phyloP scores from a whole-genome alignment of 1,284 basidiomycete species.

The Puccinia horiana region DNA sequence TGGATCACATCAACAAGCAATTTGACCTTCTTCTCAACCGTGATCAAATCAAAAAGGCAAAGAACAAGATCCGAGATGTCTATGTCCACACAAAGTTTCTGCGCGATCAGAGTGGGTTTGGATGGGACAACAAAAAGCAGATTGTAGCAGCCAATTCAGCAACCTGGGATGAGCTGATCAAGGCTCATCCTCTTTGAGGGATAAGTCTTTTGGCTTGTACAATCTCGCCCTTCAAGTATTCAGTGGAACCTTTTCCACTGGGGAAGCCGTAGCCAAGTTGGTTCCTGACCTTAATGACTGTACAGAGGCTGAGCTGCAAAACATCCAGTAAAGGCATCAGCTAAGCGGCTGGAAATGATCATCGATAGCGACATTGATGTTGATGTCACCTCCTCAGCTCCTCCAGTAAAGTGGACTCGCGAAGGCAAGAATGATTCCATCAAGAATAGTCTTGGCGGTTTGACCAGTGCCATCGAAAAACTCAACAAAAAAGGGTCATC shows the following conservation, averaged over 20 bases:
- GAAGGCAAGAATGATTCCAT: slow-evolving; percentile 1
- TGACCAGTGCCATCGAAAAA: background rate
- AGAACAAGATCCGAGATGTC: background rate
- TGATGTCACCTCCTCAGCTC: background rate
- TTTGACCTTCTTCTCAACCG: background rate
- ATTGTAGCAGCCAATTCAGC: background rate
- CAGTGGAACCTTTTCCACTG: slow-evolving; percentile 11
- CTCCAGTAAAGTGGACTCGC: background rate
- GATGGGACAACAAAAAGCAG: background rate
- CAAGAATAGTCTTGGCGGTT: background rate
- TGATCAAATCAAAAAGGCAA: background rate
- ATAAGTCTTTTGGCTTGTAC: background rate
- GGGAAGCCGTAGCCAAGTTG: background rate
- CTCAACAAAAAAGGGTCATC: background rate
- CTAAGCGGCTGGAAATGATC: background rate
- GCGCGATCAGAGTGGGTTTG: slow-evolving; percentile 6
- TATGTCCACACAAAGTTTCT: background rate
- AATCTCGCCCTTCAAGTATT: background rate
- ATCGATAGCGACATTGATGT: background rate
- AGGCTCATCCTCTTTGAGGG: background rate
- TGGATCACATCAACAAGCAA: background rate
- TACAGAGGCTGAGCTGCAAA: background rate
- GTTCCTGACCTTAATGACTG: background rate
- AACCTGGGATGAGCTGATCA: background rate
- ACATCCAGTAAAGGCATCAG: background rate